Conservation (phyloP, 495 filamentous ascomycete genomes). For the Penicillium paxilli region DNA sequence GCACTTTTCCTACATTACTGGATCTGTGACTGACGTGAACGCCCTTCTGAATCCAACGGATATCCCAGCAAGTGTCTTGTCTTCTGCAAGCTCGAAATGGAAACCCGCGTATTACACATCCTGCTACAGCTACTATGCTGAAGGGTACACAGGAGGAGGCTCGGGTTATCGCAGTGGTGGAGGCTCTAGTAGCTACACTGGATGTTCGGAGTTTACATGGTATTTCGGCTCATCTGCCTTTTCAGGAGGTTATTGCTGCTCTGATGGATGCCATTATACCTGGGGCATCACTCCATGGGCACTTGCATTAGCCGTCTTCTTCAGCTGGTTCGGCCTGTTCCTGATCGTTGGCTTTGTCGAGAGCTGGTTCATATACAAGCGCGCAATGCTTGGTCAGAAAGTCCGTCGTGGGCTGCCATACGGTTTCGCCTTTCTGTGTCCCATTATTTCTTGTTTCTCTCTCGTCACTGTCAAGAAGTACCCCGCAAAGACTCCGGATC, state of each 20-base stretch:
- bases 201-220: constrained; percentile 13
- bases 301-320: constrained; percentile 35
- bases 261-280: constrained; percentile 15
- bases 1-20: constrained; percentile 10
- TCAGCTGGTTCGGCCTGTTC: constrained; percentile 34
- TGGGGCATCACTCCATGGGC: constrained; percentile 24
- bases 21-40: constrained; percentile 10
- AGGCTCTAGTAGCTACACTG: background rate
- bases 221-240: constrained; percentile 7
- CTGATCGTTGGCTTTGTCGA: constrained; percentile 44
- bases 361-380: constrained; percentile 44
- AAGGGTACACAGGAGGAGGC: background rate
- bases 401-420: constrained; percentile 42
- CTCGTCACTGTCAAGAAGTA: constrained; percentile 35
- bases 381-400: constrained; percentile 39
- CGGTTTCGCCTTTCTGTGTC: constrained; percentile 30
- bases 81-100: constrained; percentile 19
- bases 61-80: constrained; percentile 19
- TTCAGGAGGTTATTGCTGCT: constrained; percentile 15
- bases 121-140: constrained; percentile 1
- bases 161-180: background rate
- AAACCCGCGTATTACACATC: constrained; percentile 7
- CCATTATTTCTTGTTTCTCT: constrained; percentile 29
- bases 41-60: constrained; percentile 22
- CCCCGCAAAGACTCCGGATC: constrained; percentile 26